Evolutionary conservation across 2,329 filamentous ascomycete species (phyloP).

Genomic region (Ascochyta viciae-villosae): DNA sequence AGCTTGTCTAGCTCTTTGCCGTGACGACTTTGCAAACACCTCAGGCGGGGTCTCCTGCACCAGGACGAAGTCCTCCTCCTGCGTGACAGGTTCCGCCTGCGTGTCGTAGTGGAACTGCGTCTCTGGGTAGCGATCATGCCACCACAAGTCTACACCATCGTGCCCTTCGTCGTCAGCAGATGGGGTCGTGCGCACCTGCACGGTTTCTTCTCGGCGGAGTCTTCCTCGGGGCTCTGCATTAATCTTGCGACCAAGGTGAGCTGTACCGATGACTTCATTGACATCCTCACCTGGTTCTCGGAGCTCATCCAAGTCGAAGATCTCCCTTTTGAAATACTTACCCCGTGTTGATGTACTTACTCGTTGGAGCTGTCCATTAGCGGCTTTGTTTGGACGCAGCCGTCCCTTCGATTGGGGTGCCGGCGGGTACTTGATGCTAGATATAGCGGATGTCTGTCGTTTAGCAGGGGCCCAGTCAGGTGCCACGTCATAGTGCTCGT

Average conservation of each 20-base stretch:
- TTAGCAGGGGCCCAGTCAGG: not conserved
- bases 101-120: slow-evolving; percentile 12
- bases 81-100: slow-evolving; percentile 1
- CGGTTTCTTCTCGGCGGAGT: not conserved
- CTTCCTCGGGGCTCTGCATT: not conserved
- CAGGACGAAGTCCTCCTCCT: not conserved
- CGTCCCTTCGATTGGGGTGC: not conserved
- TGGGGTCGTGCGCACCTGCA: slow-evolving; percentile 6
- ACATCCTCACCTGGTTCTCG: not conserved
- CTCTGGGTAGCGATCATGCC: slow-evolving; percentile 8
- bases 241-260: not conserved
- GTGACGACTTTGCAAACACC: not conserved
- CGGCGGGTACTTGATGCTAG: not conserved
- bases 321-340: slow-evolving; percentile 11
- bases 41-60: slow-evolving; percentile 15
- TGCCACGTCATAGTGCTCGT: not conserved
- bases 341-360: slow-evolving; percentile 6
- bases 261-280: not conserved
- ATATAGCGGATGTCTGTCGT: not conserved
- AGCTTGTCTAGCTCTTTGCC: not conserved
- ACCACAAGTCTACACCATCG: slow-evolving; percentile 1
- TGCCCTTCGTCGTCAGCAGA: not conserved
- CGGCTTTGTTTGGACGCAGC: not conserved
- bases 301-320: slow-evolving; percentile 10
- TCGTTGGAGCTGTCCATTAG: slow-evolving; percentile 4